Evolutionary conservation across 768 basidiomycete species (phyloP).

Genomic region (Clitopilus passeckerianus): DNA sequence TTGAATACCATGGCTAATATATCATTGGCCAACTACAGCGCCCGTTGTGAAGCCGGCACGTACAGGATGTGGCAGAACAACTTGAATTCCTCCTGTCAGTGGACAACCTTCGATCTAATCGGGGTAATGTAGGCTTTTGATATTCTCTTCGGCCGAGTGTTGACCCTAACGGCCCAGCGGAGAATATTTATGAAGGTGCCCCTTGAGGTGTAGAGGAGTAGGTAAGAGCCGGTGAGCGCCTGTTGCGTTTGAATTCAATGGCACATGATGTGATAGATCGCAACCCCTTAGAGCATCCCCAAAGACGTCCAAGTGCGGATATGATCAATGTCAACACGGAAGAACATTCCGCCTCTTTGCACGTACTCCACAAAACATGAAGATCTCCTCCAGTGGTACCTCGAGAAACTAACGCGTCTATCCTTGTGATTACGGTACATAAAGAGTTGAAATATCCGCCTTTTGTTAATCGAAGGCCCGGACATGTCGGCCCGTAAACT

Average conservation of each 20-base stretch:
- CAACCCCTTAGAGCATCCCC: background rate
- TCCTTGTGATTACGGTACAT: too few relatives aligned
- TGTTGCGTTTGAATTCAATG: background rate
- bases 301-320: background rate
- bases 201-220: background rate
- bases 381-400: too few relatives aligned
- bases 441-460: too few relatives aligned
- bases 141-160: background rate
- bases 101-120: background rate
- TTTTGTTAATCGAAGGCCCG: too few relatives aligned
- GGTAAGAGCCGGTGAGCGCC: background rate
- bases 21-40: constrained; percentile 4
- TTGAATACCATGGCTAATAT: constrained; percentile 3
- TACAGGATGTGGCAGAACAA: background rate
- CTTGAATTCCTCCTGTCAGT: background rate
- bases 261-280: background rate
- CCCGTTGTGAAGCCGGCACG: background rate
- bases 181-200: background rate
- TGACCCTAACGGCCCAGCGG: background rate
- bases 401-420: too few relatives aligned
- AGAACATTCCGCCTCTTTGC: background rate
- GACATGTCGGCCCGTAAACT: too few relatives aligned
- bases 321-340: background rate
- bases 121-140: background rate
- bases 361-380: too few relatives aligned